These are phyloP conservation scores for Penicillium griseofulvum DNA, from an alignment of 2,329 filamentous ascomycete genomes.

Conservation along the genomic window DNA sequence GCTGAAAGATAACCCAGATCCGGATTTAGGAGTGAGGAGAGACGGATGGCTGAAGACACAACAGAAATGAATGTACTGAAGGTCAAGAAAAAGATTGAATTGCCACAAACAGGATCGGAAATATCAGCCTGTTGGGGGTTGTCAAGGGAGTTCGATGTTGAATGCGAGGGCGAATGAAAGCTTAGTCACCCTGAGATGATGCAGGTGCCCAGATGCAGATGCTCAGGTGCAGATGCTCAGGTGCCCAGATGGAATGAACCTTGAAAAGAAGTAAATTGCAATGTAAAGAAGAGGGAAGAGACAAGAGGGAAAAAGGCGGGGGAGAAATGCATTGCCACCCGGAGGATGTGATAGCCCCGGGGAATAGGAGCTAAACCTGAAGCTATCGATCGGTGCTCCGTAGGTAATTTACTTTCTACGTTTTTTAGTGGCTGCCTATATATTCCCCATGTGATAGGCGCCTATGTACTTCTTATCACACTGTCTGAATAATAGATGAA, in stretches of 20 bases:
- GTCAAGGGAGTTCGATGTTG: background rate
- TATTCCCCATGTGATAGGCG: background rate
- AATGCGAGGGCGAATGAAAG: background rate
- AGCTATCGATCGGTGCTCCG: background rate
- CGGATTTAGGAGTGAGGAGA: background rate
- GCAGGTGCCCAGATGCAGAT: too few relatives aligned
- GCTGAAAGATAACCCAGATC: conserved; percentile 9
- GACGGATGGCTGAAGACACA: background rate
- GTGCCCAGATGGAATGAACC: too few relatives aligned
- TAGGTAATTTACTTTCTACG: background rate
- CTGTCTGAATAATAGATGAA: too few relatives aligned
- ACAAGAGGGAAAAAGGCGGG: background rate
- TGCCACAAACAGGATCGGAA: conserved; percentile 9
- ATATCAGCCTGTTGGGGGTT: conserved; percentile 7
- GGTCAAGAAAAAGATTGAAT: conserved; percentile 10
- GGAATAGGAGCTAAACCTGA: conserved; percentile 5
- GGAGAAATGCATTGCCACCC: conserved; percentile 7
- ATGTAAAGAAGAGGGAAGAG: background rate
- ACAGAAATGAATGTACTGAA: conserved; percentile 18
- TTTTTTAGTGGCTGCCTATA: background rate
- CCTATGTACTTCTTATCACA: background rate
- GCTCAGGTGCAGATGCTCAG: too few relatives aligned
- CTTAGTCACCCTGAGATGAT: conserved; percentile 8
- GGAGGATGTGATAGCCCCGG: conserved; percentile 1
- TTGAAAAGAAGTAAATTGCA: too few relatives aligned